Evolutionary conservation across 1,284 basidiomycete genomes (phyloP).

Genomic region (Paramarasmius palmivorus): DNA sequence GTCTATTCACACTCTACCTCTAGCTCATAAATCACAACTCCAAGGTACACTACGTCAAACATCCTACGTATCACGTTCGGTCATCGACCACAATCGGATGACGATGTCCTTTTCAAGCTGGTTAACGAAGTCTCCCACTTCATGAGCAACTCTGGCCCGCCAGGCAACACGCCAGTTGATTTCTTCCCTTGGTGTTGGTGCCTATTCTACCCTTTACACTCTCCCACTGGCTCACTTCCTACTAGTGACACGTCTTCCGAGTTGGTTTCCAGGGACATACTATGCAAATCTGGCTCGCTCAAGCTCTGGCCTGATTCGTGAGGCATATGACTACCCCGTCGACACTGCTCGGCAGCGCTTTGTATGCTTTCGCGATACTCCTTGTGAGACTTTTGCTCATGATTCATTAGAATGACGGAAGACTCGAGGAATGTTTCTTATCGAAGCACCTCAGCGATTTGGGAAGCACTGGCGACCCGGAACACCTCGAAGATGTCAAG

Average conservation of each 20-base stretch:
- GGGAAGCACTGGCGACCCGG: background rate
- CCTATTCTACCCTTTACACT: background rate
- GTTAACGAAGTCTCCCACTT: slow-evolving; percentile 11
- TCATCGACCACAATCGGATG: slow-evolving; percentile 21
- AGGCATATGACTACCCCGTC: slow-evolving; percentile 11
- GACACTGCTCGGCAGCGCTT: slow-evolving; percentile 14
- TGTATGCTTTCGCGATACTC: too few species aligned
- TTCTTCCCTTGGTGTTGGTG: slow-evolving; percentile 21
- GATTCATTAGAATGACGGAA: background rate
- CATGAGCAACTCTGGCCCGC: slow-evolving; percentile 16
- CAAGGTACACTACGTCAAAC: slow-evolving; percentile 23
- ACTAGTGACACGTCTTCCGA: slow-evolving; percentile 22
- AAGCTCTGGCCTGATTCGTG: background rate
- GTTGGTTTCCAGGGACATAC: slow-evolving; percentile 26
- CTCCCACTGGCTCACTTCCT: slow-evolving; percentile 5
- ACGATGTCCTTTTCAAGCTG: slow-evolving; percentile 22
- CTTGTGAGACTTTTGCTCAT: too few species aligned
- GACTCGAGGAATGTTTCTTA: background rate
- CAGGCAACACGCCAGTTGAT: slow-evolving; percentile 22
- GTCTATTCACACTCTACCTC: background rate
- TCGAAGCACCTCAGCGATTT: background rate
- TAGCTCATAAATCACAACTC: too few species aligned
- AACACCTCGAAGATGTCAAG: slow-evolving; percentile 8
- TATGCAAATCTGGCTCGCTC: slow-evolving; percentile 20
- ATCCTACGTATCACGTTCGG: slow-evolving; percentile 24